Conservation (phyloP, 1,284 basidiomycete species). For the Melampsora larici-populina region DNA sequence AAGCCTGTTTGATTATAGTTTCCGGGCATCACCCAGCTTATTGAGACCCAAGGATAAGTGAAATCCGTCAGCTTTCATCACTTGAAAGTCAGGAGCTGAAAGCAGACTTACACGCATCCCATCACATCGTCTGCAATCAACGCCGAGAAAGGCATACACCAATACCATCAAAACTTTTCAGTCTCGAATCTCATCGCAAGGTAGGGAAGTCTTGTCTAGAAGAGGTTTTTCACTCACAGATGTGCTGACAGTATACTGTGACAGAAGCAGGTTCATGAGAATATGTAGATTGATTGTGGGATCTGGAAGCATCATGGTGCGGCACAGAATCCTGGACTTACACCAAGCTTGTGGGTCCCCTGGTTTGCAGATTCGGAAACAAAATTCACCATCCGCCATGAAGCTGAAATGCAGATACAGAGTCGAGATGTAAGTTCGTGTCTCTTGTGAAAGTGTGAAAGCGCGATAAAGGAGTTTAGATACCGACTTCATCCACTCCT, state of each 20-base stretch:
- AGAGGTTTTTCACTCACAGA: background rate
- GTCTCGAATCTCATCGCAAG: too few relatives aligned
- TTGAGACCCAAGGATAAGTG: too few relatives aligned
- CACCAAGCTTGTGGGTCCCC: conserved; percentile 20
- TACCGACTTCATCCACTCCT: conserved; percentile 46
- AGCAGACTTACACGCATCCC: background rate
- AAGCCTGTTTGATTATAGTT: conserved; percentile 31
- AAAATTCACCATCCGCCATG: conserved; percentile 7
- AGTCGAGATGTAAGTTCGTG: background rate
- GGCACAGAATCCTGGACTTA: background rate
- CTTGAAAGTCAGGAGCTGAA: too few relatives aligned
- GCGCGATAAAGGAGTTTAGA: background rate
- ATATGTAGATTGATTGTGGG: too few relatives aligned
- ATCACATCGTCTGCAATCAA: background rate
- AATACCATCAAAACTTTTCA: too few relatives aligned
- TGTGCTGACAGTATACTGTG: conserved; percentile 2
- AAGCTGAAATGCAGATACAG: background rate
- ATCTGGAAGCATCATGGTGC: background rate
- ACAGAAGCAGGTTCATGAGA: background rate
- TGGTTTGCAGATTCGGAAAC: conserved; percentile 45
- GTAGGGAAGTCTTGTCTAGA: too few relatives aligned
- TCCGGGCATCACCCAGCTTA: conserved; percentile 25
- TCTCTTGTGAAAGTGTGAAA: too few relatives aligned
- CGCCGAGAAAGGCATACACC: too few relatives aligned
- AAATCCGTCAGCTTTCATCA: too few relatives aligned